Percentiles rank a stretch among this genome's conserved stretches.
Evolutionary conservation across 225 moss, liverwort and hornwort genomes (phyloP).

Genomic region (Sphagnum tenellum): DNA sequence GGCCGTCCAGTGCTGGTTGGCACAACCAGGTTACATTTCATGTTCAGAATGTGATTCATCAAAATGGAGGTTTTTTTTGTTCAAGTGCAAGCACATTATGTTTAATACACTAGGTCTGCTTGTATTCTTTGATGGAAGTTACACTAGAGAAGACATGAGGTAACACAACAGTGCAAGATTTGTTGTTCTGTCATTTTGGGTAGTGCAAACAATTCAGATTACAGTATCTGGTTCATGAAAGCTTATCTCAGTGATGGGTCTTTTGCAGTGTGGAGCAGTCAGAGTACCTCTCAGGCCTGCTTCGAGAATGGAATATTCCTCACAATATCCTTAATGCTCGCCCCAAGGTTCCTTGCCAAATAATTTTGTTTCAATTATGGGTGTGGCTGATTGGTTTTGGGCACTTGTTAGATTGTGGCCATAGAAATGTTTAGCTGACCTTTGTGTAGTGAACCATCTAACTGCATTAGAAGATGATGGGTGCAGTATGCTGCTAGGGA

Average conservation of each 20-base stretch:
- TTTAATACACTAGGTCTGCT: too few species aligned
- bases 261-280: conserved; percentile 82
- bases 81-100: too few species aligned
- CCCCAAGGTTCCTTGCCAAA: conserved; percentile 39
- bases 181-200: too few species aligned
- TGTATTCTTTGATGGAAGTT: too few species aligned
- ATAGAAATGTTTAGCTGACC: neutral
- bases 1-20: conserved; percentile 95
- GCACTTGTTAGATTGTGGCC: too few species aligned
- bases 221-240: too few species aligned
- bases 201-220: neutral
- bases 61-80: too few species aligned
- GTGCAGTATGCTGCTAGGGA: conserved; percentile 80
- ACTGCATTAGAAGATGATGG: neutral
- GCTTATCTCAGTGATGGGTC: neutral
- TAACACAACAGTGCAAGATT: too few species aligned
- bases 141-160: too few species aligned
- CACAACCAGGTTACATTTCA: conserved; percentile 50
- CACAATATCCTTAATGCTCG: conserved; percentile 97
- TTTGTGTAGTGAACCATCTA: neutral
- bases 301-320: conserved; percentile 83
- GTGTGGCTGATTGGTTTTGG: too few species aligned
- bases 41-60: too few species aligned
- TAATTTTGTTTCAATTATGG: too few species aligned
- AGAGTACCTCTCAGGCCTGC: conserved; percentile 81